phyloP scores from a whole-genome alignment of 305 asterid genomes.

The Galium porrigens region DNA sequence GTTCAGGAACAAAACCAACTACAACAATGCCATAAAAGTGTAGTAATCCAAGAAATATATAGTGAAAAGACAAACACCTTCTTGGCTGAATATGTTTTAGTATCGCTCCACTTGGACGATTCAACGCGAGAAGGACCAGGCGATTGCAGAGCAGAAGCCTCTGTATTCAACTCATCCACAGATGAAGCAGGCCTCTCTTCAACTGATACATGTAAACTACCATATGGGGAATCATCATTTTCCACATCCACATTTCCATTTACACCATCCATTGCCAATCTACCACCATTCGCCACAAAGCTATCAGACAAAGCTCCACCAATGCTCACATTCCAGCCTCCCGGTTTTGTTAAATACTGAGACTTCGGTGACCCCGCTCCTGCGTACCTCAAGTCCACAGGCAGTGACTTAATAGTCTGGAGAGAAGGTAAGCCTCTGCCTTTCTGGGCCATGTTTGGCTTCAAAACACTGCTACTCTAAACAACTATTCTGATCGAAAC shows the following conservation, averaged over 20 bases:
- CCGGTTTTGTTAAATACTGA: slow-evolving; percentile 14
- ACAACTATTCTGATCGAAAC: slow-evolving; percentile 20
- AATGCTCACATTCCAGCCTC: slow-evolving; percentile 19
- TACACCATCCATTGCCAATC: slow-evolving; percentile 20
- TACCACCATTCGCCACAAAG: slow-evolving; percentile 31
- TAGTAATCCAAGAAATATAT: background rate
- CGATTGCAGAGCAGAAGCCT: slow-evolving; percentile 26
- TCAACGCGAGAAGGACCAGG: slow-evolving; percentile 30
- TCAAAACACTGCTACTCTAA: slow-evolving; percentile 35
- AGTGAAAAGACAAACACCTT: slow-evolving; percentile 37
- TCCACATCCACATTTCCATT: slow-evolving; percentile 34
- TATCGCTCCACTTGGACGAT: slow-evolving; percentile 61
- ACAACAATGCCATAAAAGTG: background rate
- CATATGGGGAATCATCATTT: slow-evolving; percentile 73
- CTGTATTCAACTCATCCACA: slow-evolving; percentile 36
- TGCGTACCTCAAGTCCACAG: slow-evolving; percentile 40
- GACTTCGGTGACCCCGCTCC: slow-evolving; percentile 31
- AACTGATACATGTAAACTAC: slow-evolving; percentile 33
- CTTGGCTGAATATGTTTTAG: slow-evolving; percentile 49
- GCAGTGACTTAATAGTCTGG: slow-evolving; percentile 61
- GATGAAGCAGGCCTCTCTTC: slow-evolving; percentile 38
- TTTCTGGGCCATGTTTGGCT: slow-evolving; percentile 42
- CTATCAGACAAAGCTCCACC: slow-evolving; percentile 33
- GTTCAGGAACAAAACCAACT: background rate
- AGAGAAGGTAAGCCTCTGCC: slow-evolving; percentile 30